Conservation (phyloP, 139 green algal species). For the Tetraselmis chui region DNA sequence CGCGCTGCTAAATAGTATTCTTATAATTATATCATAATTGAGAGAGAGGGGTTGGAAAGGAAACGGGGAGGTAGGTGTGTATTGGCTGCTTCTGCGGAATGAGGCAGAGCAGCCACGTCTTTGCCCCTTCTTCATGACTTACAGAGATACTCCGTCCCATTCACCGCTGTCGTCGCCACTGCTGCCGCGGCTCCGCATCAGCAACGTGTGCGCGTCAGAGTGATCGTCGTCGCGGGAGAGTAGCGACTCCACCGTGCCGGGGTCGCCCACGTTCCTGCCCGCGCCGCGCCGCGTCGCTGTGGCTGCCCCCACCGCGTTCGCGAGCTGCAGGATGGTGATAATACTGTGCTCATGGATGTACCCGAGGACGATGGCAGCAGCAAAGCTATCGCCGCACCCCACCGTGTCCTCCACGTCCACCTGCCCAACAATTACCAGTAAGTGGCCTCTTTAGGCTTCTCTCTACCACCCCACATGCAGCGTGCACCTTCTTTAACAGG, state of each 20-base stretch:
- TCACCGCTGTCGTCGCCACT: background rate
- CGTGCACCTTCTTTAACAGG: too few relatives aligned
- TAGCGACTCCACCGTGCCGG: conserved; percentile 32
- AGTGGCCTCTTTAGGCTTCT: background rate
- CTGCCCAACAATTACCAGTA: conserved; percentile 18
- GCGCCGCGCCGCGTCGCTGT: conserved; percentile 80
- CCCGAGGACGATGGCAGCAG: conserved; percentile 79
- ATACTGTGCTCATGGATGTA: conserved; percentile 44
- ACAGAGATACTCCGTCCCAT: too few relatives aligned
- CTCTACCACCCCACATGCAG: too few relatives aligned
- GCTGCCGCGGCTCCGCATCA: background rate
- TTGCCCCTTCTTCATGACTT: too few relatives aligned
- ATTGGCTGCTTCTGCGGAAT: too few relatives aligned
- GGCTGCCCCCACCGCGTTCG: conserved; percentile 85
- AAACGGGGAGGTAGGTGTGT: too few relatives aligned
- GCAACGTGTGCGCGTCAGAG: background rate
- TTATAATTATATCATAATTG: too few relatives aligned
- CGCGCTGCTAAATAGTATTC: too few relatives aligned
- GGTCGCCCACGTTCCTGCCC: conserved; percentile 77
- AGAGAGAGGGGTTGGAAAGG: too few relatives aligned
- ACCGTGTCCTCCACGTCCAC: conserved; percentile 91
- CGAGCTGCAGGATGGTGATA: conserved; percentile 67
- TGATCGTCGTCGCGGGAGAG: conserved; percentile 5
- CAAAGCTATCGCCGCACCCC: conserved; percentile 93
- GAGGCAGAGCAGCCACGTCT: too few relatives aligned